Percentiles rank a stretch among this genome's conserved stretches.
phyloP scores from a whole-genome alignment of 2,329 filamentous ascomycete species.

The Fusarium nisikadoi region DNA sequence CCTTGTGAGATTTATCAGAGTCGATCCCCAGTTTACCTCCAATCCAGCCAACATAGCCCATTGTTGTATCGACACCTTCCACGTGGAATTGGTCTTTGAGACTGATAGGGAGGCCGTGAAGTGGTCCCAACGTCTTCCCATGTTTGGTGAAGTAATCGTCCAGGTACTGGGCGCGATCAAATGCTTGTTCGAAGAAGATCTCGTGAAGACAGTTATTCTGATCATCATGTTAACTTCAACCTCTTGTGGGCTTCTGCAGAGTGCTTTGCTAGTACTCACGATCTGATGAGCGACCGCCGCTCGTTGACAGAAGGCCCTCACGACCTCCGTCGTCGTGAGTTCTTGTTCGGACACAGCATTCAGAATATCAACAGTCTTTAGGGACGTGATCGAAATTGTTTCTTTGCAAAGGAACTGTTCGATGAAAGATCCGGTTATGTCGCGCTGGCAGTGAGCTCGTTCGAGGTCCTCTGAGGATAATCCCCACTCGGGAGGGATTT shows the following conservation, averaged over 20 bases:
- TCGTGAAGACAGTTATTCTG: slow-evolving; percentile 37
- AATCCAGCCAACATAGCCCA: slow-evolving; percentile 51
- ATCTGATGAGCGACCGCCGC: slow-evolving; percentile 65
- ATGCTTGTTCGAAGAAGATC: slow-evolving; percentile 32
- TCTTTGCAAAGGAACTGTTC: slow-evolving; percentile 23
- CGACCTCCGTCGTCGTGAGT: slow-evolving; percentile 53
- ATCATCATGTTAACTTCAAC: slow-evolving; percentile 34
- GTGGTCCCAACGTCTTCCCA: slow-evolving; percentile 21
- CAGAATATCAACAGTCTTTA: slow-evolving; percentile 14
- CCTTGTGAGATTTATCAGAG: neutral
- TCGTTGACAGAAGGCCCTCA: slow-evolving; percentile 61
- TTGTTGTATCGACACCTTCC: slow-evolving; percentile 60
- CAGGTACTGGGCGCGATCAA: slow-evolving; percentile 18
- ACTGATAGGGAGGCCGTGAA: slow-evolving; percentile 40
- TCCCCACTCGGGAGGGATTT: slow-evolving; percentile 38
- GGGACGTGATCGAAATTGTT: slow-evolving; percentile 4
- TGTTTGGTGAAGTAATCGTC: slow-evolving; percentile 23
- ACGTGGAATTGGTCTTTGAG: slow-evolving; percentile 71
- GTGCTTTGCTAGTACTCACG: slow-evolving; percentile 43
- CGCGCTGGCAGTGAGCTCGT: slow-evolving; percentile 7
- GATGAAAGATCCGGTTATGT: slow-evolving; percentile 36
- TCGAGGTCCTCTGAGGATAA: slow-evolving; percentile 24
- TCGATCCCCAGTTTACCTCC: slow-evolving; percentile 10
- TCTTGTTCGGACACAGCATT: neutral
- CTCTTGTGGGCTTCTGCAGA: slow-evolving; percentile 54